Evolutionary conservation across 2,329 filamentous ascomycete genomes (phyloP), one percentile per base, ranked within the genome.

Genomic region (Diaporthe ilicicola): DNA sequence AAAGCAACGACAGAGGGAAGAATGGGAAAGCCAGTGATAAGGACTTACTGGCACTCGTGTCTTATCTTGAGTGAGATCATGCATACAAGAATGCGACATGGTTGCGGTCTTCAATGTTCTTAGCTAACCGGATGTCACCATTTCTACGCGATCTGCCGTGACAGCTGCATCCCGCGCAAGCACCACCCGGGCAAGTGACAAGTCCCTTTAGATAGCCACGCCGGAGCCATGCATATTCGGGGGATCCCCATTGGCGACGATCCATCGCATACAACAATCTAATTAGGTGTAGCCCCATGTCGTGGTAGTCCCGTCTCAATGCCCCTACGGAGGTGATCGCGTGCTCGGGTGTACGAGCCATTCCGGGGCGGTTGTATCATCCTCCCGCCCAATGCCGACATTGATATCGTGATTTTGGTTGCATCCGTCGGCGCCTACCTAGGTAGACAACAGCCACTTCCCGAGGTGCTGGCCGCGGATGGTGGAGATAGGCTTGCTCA

Each of bases 71-170:
- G 37, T 37, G 39, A 46, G 56, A 6, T 15, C 27, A 22, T 62
- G 39, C 54, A 34, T 62, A 32, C 27, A 32, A 34, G 7, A 48
- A 62, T 62, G 59, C 42, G 27, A 62, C 59, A 17, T 34, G 22
- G 27, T 24, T 24, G 27, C 12, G 9, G 27, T 34, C 6, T 1
- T n/a, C n/a, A n/a, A n/a, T n/a, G n/a, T n/a, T 34, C 17, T 62
- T 48, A 62, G 59, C 59, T 62, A 62, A 62, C 42, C 42, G 42
- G 17, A 62, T 62, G 48, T 62, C 59, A 62, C 59, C 59, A 62
- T 62, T 34, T 17, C 59, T 17, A 8, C 27, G 59, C 27, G 13
- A 62, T 62, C 59, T 62, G 59, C 59, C 59, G 59, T 62, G 59
- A 62, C 59, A 34, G 59, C 42, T 48, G 17, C 27, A 48, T 62